Evolutionary conservation across 345 rosid genomes (phyloP), one percentile per base, ranked within the genome.

Genomic region (Schrenkiella parvula): DNA sequence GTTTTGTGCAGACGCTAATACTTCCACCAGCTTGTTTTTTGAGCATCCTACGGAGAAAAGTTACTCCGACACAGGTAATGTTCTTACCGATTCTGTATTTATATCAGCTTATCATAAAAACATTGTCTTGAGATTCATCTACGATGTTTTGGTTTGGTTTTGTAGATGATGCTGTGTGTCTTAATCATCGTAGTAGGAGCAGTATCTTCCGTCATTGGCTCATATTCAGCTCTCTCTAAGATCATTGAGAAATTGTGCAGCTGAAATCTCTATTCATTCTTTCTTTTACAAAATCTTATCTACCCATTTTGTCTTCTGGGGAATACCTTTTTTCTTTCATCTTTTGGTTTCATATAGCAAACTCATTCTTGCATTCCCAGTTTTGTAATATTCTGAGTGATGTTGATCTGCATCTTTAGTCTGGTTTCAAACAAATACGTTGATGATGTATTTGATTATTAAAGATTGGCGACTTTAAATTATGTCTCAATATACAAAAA

Each of bases 11-110:
- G 98, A 86, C 96, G 8, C 70, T 93, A 79, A 89, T 93, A 78
- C 92, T 93, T 82, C 98, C 98, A 0, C 87, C 92, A 42, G 91
- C 71, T 28, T 93, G 98, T 81, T 93, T 80, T 76, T 78, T 93
- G 84, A 87, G 96, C 82, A 93, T 93, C 52, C 1, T 83, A 76
- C 69, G 81, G 75, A 74, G 78, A 29, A 91, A 82, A 78, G 83
- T 78, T 18, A 83, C 87, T 2, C 66, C 29, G 42, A 14, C 75
- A 28, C 92, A 93, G 95, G 98, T 88, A 80, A 41, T 22, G 1
- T 41, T 67, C 48, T 41, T 9, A 34, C 32, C 19, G 14, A 13
- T n/a, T 37, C 52, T 46, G 31, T 43, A 56, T 17, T 18, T 44
- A 6, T 14, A 38, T 9, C 37, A 72, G 47, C 21, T 63, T 72